Evolutionary conservation across 352 stramenopile genomes (phyloP).

Genomic region (Pythium volutum): DNA sequence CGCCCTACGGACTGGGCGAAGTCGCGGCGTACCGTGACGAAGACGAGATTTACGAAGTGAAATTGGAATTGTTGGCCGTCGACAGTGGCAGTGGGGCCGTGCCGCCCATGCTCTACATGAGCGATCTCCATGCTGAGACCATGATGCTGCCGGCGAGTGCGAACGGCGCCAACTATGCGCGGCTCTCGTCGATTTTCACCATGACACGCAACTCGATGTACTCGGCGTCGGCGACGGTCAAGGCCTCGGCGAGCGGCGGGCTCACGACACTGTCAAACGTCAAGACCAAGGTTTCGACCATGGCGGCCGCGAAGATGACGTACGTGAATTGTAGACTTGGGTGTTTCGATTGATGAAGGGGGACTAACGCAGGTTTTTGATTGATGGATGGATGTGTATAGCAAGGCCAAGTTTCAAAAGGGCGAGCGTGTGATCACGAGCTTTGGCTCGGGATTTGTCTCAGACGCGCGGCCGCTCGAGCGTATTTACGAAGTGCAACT

Average conservation of each 20-base stretch:
- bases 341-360: neutral
- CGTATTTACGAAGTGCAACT: slow-evolving; percentile 80
- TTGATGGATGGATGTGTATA: slow-evolving; percentile 16
- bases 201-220: slow-evolving; percentile 70
- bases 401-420: slow-evolving; percentile 67
- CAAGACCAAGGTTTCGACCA: slow-evolving; percentile 63
- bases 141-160: slow-evolving; percentile 31
- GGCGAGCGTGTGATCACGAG: slow-evolving; percentile 72
- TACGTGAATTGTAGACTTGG: slow-evolving; percentile 30
- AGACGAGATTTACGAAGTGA: slow-evolving; percentile 33
- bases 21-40: slow-evolving; percentile 28
- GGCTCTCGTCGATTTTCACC: slow-evolving; percentile 71
- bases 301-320: slow-evolving; percentile 69
- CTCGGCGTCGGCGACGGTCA: slow-evolving; percentile 58
- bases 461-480: slow-evolving; percentile 49
- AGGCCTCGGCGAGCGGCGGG: slow-evolving; percentile 50
- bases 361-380: neutral
- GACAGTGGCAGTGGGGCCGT: slow-evolving; percentile 6
- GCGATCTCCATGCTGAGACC: slow-evolving; percentile 24
- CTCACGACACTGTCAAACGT: slow-evolving; percentile 64
- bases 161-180: slow-evolving; percentile 33
- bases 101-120: slow-evolving; percentile 27
- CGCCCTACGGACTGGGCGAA: slow-evolving; percentile 29
- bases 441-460: slow-evolving; percentile 79
- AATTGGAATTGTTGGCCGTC: slow-evolving; percentile 17